Evolutionary conservation across 192 early-diverging fungal species (phyloP).

Genomic region (Cetraspora pellucida): DNA sequence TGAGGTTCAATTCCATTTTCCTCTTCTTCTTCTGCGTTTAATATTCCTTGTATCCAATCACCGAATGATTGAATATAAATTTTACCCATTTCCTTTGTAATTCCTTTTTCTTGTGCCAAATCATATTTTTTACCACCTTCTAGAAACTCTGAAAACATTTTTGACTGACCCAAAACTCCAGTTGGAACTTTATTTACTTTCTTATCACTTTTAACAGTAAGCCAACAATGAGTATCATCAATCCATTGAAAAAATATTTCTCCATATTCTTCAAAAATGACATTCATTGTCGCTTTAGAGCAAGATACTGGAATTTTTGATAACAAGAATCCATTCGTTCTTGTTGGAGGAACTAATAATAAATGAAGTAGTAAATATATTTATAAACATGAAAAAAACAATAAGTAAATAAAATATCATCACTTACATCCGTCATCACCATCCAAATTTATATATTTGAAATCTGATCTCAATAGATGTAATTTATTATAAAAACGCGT

Average conservation of each 20-base stretch:
- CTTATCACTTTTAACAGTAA: slow-evolving; percentile 27
- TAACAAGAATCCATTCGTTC: slow-evolving; percentile 28
- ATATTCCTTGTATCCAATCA: slow-evolving; percentile 17
- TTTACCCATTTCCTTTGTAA: slow-evolving; percentile 15
- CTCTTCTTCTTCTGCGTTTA: neutral
- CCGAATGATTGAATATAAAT: slow-evolving; percentile 19
- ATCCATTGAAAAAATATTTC: slow-evolving; percentile 28
- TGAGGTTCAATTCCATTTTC: neutral
- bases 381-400: neutral
- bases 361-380: neutral
- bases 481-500: slow-evolving; percentile 59
- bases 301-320: slow-evolving; percentile 24
- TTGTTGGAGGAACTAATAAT: slow-evolving; percentile 9
- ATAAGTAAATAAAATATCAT: neutral
- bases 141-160: slow-evolving; percentile 17
- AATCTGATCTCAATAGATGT: slow-evolving; percentile 68
- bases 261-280: slow-evolving; percentile 27
- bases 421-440: slow-evolving; percentile 48
- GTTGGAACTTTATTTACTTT: slow-evolving; percentile 14
- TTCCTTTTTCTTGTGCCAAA: neutral
- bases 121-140: slow-evolving; percentile 21
- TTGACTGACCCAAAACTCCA: neutral
- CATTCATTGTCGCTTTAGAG: neutral
- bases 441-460: slow-evolving; percentile 58
- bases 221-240: slow-evolving; percentile 35